These are phyloP conservation scores for Orbilia brochopaga DNA, from an alignment of 2,329 filamentous ascomycete species.

Conservation along the genomic window DNA sequence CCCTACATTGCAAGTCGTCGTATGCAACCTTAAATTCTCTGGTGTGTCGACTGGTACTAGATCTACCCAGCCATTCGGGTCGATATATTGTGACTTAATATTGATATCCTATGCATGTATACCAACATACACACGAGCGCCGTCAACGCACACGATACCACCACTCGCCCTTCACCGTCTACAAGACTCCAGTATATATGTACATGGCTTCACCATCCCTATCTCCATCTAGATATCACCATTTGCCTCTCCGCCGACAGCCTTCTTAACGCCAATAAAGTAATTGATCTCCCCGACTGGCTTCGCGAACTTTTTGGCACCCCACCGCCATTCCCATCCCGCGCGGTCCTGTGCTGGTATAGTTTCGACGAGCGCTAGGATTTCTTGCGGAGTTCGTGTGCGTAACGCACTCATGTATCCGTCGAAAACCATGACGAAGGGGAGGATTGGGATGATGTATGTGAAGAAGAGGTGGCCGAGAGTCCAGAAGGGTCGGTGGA, in stretches of 20 bases:
- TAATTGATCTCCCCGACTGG: slow-evolving; percentile 62
- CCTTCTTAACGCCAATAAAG: slow-evolving; percentile 58
- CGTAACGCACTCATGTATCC: slow-evolving; percentile 71
- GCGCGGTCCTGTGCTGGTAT: slow-evolving; percentile 60
- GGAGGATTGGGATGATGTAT: slow-evolving; percentile 70
- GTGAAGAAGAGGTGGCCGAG: slow-evolving; percentile 69
- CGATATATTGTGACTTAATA: too few species aligned
- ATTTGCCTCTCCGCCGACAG: not conserved
- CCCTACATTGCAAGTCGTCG: too few species aligned
- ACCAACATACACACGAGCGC: slow-evolving; percentile 1
- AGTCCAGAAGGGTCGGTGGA: slow-evolving; percentile 59
- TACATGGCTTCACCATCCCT: not conserved
- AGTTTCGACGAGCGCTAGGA: slow-evolving; percentile 66
- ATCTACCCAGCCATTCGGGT: too few species aligned
- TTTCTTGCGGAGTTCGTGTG: slow-evolving; percentile 71
- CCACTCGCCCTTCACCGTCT: too few species aligned
- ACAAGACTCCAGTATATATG: too few species aligned
- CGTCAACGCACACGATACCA: too few species aligned
- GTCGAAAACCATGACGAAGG: slow-evolving; percentile 72
- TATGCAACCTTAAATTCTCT: too few species aligned
- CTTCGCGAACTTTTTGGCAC: slow-evolving; percentile 60
- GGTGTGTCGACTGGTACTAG: too few species aligned
- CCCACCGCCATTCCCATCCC: slow-evolving; percentile 60
- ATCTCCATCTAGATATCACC: not conserved
- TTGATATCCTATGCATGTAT: slow-evolving; percentile 4